These are phyloP conservation scores for Boletellus sp. DNA, from an alignment of 768 basidiomycete genomes.

Conservation along the genomic window DNA sequence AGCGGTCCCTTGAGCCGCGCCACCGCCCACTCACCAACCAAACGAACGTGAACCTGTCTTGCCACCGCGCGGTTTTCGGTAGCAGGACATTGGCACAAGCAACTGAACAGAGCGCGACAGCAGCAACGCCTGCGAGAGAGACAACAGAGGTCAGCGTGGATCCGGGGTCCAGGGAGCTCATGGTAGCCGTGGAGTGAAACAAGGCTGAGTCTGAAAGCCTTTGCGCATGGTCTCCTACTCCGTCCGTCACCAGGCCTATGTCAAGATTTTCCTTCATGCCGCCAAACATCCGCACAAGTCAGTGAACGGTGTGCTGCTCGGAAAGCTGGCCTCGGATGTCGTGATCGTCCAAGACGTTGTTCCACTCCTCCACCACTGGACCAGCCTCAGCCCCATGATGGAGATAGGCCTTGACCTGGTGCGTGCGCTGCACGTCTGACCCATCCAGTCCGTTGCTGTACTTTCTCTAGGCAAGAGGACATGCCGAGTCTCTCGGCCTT, in stretches of 20 bases:
- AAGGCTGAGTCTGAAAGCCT: neutral
- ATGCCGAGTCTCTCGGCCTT: constrained; percentile 53
- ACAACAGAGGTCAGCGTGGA: constrained; percentile 61
- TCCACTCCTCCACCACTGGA: constrained; percentile 84
- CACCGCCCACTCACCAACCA: constrained; percentile 57
- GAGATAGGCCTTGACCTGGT: constrained; percentile 80
- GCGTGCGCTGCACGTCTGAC: constrained; percentile 21
- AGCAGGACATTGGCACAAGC: constrained; percentile 52
- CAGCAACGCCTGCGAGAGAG: constrained; percentile 58
- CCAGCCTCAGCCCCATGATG: constrained; percentile 80
- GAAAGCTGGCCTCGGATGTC: constrained; percentile 37
- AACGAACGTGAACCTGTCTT: constrained; percentile 68
- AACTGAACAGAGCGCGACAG: constrained; percentile 49
- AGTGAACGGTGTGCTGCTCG: constrained; percentile 79
- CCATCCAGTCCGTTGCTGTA: neutral
- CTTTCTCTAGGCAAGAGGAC: constrained; percentile 47
- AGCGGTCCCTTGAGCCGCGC: neutral
- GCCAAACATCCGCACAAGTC: constrained; percentile 72
- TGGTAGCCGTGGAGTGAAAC: constrained; percentile 1
- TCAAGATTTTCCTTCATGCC: constrained; percentile 74
- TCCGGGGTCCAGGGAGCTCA: constrained; percentile 25
- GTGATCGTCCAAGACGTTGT: constrained; percentile 62
- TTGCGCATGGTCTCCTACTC: constrained; percentile 42
- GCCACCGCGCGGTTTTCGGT: constrained; percentile 59
- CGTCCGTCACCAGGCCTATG: constrained; percentile 59